These are phyloP conservation scores for Cercospora beticola DNA, from an alignment of 2,329 filamentous ascomycete genomes.

Conservation along the genomic window DNA sequence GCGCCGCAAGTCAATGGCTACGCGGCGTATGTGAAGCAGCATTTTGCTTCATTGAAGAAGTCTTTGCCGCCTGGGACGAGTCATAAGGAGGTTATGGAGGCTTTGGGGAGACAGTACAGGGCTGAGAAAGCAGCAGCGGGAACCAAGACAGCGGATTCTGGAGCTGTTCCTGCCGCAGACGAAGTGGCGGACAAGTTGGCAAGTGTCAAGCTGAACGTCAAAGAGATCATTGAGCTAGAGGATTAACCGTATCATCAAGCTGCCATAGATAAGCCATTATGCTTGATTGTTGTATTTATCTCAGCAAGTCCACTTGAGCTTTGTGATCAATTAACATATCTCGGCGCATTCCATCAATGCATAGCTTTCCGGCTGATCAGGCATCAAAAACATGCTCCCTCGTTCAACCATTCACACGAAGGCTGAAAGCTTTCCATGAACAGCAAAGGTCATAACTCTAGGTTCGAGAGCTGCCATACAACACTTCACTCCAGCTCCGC, in stretches of 20 bases:
- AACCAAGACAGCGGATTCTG: neutral
- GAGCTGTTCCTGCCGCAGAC: slow-evolving; percentile 4
- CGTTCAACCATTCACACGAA: neutral
- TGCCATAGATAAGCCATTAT: neutral
- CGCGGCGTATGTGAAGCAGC: slow-evolving; percentile 63
- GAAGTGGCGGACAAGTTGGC: slow-evolving; percentile 19
- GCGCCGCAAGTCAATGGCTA: slow-evolving; percentile 48
- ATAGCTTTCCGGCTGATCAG: neutral
- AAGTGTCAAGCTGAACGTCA: slow-evolving; percentile 18
- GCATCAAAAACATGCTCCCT: neutral
- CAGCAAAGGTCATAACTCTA: neutral
- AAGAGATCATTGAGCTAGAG: slow-evolving; percentile 20
- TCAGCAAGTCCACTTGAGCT: neutral
- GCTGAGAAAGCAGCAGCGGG: slow-evolving; percentile 44
- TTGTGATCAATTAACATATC: neutral
- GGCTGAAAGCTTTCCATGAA: neutral
- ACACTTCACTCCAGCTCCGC: neutral
- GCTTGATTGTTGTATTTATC: neutral
- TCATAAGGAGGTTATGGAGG: slow-evolving; percentile 68
- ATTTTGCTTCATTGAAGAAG: slow-evolving; percentile 62
- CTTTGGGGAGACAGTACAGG: slow-evolving; percentile 63
- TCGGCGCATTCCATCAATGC: neutral
- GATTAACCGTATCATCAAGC: neutral
- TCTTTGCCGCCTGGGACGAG: slow-evolving; percentile 53
- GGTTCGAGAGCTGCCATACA: neutral